These are phyloP conservation scores for Oemleria cerasiformis DNA, from an alignment of 306 rosid genomes.

Conservation along the genomic window DNA sequence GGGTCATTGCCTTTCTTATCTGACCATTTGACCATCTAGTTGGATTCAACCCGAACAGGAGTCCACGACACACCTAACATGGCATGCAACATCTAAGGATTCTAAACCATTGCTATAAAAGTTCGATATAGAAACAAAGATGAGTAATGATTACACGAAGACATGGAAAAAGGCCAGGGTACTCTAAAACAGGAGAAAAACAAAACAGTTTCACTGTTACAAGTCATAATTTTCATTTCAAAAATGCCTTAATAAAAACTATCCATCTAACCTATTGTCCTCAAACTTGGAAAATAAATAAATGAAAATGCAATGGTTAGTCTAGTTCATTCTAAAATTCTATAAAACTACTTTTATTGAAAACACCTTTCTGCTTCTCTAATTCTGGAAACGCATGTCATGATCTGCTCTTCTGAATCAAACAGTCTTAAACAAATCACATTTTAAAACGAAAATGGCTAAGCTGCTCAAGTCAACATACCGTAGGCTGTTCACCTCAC, in stretches of 20 bases:
- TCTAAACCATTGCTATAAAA: not conserved
- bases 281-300: not conserved
- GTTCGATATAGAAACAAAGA: not conserved
- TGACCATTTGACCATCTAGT: too few species aligned
- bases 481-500: constrained; percentile 48
- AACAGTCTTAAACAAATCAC: constrained; percentile 32
- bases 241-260: not conserved
- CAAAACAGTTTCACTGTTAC: not conserved
- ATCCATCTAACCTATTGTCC: not conserved
- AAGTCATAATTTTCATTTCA: not conserved
- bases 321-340: constrained; percentile 11
- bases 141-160: not conserved
- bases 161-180: not conserved
- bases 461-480: constrained; percentile 39
- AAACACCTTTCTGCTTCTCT: constrained; percentile 12
- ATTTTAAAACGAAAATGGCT: constrained; percentile 24
- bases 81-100: not conserved
- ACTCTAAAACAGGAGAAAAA: not conserved
- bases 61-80: not conserved
- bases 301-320: not conserved
- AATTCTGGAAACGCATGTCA: constrained; percentile 11
- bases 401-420: constrained; percentile 22
- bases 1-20: not conserved
- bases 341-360: not conserved
- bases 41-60: too few species aligned